phyloP scores from a whole-genome alignment of 2,329 filamentous ascomycete species.

The Alternaria sp. region DNA sequence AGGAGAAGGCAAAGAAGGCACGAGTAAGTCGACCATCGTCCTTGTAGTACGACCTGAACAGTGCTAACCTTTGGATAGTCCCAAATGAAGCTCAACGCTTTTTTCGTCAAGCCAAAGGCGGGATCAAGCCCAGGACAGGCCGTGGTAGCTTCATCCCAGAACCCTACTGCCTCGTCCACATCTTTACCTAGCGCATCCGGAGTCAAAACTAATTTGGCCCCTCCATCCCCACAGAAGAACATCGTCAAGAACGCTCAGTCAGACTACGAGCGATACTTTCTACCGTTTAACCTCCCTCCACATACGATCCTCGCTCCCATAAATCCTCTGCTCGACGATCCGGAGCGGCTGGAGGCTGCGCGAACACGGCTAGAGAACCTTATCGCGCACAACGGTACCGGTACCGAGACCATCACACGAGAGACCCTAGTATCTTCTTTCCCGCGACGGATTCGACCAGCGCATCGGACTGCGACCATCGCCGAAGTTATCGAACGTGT shows the following conservation, averaged over 20 bases:
- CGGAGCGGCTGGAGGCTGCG: constrained; percentile 35
- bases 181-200: constrained; percentile 31
- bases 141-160: constrained; percentile 42
- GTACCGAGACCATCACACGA: constrained; percentile 19
- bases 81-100: constrained; percentile 52
- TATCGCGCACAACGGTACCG: constrained; percentile 18
- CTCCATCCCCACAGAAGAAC: constrained; percentile 45
- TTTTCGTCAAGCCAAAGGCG: constrained; percentile 53
- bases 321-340: constrained; percentile 43
- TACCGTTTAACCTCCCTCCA: constrained; percentile 79
- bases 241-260: constrained; percentile 42
- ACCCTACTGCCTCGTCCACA: constrained; percentile 35
- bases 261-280: constrained; percentile 68
- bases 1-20: constrained; percentile 47
- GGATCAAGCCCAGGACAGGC: constrained; percentile 34
- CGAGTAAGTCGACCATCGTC: constrained; percentile 43
- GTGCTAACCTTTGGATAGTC: constrained; percentile 39
- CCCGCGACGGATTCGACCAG: constrained; percentile 16
- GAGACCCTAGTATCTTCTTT: constrained; percentile 28
- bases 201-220: constrained; percentile 30
- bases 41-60: not conserved
- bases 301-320: constrained; percentile 72
- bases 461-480: constrained; percentile 30
- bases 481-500: constrained; percentile 52
- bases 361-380: constrained; percentile 36